Base-by-base conservation (phyloP, 2,329 filamentous ascomycete species). In the Epichloe baconii region DNA sequence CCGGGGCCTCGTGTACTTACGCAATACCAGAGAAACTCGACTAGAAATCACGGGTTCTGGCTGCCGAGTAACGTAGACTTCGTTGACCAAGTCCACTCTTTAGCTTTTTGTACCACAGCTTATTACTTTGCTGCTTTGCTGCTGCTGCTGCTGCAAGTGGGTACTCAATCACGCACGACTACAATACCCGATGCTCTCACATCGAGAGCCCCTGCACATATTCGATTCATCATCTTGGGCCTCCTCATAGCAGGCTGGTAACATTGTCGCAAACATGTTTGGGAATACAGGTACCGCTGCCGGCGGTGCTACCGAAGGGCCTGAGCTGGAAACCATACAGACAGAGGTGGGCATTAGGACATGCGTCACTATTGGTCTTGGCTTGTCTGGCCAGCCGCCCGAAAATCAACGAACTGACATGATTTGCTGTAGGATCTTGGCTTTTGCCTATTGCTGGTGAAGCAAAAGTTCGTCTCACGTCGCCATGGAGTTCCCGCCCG, bases 381-480 rank as follows among this genome's bases (percentile, higher is more conserved):
- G 12, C 34, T 37, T 3, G 34, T 34, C 44, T 23, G n/a, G 10
- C 5, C 31, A 11, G n/a, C 34, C 43, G 31, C 4, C 48, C 4
- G n/a, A 38, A 14, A 26, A 14, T 38, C 12, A 11, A 15, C 6
- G 15, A 17, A 31, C 51, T 53, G 44, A 51, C 44, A 15, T 34
- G 7, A n/a, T n/a, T 52, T 48, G 17, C 3, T 35, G 2, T 23
- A 78, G 86, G 78, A 78, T 58, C 73, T 98, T 47, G 88, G 88
- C 5, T 97, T 98, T 78, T 85, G 57, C 80, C 86, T 48, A 71
- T 95, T 44, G 81, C 83, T 51, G 84, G 87, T 61, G 88, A 95
- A 61, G 80, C 84, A 53, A 95, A 91, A 68, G 70, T 97, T 58
- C 86, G 84, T 64, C 72, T 97, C 42, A 87, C 88, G 15, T 76